Evolutionary conservation across 805 yeast species (phyloP), one percentile per base, ranked within the genome.

Genomic region (Schizosaccharomyces osmophilus): DNA sequence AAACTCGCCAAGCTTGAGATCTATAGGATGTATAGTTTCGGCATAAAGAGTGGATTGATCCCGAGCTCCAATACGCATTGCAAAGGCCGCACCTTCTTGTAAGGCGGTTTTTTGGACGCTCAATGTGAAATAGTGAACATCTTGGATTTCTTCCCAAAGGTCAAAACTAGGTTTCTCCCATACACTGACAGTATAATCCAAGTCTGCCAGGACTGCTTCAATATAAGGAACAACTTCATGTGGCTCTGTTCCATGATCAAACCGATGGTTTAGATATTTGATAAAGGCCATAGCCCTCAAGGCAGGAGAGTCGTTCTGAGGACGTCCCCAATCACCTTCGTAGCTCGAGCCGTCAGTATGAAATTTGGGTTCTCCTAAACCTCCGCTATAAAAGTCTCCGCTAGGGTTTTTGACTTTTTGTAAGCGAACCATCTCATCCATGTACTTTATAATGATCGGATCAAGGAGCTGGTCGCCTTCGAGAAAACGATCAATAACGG

Each of bases 291-390:
- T 77, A 11, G 82, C 77, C 66, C 97, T 77, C 62, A 90, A 75
- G 0, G 94, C 89, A 0, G 97, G 96, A 0, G 97, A 97, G 70
- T 90, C 97, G 63, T 87, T 78, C 72, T 90, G 97, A 0, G 97
- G 97, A 66, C 97, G 76, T 1, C 97, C 97, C 97, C 97, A 90
- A 43, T 74, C 69, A 1, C 73, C 82, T 5, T 70, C 70, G 67
- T 84, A 90, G 0, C 85, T 75, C 0, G 79, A 67, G 29, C 84
- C 82, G 68, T 87, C 79, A 3, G 82, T 80, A 69, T 77, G 70
- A 68, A 84, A 90, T 70, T 90, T 90, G 6, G 97, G 97, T 69
- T 90, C 97, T 1, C 97, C 97, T 42, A 89, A 74, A 1, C 86
- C 87, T 8, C 64, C 68, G 17, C 64, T 31, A 41, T 65, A 70